Conservation (phyloP, 306 rosid genomes). For the Cucurbita pepo region DNA sequence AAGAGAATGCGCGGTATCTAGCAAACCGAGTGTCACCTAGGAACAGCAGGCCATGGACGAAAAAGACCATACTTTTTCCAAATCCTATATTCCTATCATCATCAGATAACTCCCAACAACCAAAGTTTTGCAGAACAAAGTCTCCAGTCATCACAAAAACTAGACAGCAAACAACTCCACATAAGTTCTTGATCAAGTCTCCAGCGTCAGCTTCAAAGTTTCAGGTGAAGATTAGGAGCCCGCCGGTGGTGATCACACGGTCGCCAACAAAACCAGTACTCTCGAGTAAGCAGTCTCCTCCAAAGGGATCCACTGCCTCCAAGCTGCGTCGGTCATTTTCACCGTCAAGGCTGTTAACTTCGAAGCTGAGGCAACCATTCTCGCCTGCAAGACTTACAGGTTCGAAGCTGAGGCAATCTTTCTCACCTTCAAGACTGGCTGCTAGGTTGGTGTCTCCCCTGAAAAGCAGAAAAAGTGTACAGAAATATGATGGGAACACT, state of each 20-base stretch:
- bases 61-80: constrained; percentile 74
- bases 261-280: constrained; percentile 26
- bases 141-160: constrained; percentile 61
- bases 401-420: constrained; percentile 45
- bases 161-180: constrained; percentile 42
- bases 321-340: constrained; percentile 56
- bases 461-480: constrained; percentile 41
- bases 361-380: constrained; percentile 50
- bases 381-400: constrained; percentile 21
- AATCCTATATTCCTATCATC: constrained; percentile 72
- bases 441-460: constrained; percentile 58
- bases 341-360: constrained; percentile 2
- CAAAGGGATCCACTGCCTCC: constrained; percentile 49
- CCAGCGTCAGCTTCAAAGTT: constrained; percentile 51
- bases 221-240: constrained; percentile 42
- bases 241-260: constrained; percentile 25
- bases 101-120: constrained; percentile 20
- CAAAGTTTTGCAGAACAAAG: constrained; percentile 52
- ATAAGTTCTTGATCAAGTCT: constrained; percentile 74
- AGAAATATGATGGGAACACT: constrained; percentile 21
- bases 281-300: constrained; percentile 41
- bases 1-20: constrained; percentile 29
- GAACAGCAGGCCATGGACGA: constrained; percentile 74
- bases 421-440: constrained; percentile 69
- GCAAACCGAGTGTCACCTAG: constrained; percentile 82